Base-by-base conservation (phyloP, 441 rosid genomes). In the Arabidopsis lyrata region DNA sequence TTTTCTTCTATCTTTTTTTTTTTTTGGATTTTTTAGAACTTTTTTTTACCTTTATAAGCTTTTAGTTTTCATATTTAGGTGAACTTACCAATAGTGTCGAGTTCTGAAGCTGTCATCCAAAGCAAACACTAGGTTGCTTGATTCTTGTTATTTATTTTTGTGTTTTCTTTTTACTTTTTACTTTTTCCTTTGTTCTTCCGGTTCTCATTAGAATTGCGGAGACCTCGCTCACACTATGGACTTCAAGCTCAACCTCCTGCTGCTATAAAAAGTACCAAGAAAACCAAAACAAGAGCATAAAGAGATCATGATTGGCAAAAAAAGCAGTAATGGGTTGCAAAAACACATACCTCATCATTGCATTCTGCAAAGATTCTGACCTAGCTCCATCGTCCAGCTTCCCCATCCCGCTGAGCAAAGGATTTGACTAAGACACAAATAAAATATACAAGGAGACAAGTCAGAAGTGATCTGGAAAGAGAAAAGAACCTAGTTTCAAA, bases 361-460 rank as follows among this genome's bases (percentile, higher is more conserved):
- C 83, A 81, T 74, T 85, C 79, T 77, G 90, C 82, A 81, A 72
- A 80, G 85, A 78, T 82, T 84, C 92, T 86, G 86, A 90, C 90
- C 89, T 86, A 77, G 78, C 86, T 76, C 84, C 85, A 22, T 80
- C 88, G 78, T 76, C 78, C 15, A 83, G 78, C 44, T 61, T 80
- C 68, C 81, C 82, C 53, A 70, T 77, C 68, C 81, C 82, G 64
- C 68, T 83, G 41, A 70, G 72, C 31, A 74, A 60, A 53, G 67
- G 54, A 63, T 73, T 80, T 41, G 77, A 77, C 89, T 85, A 72
- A 27, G 76, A 74, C 45, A 79, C 66, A 18, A 48, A 12, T 20
- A 13, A 72, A 18, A 62, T 20, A 29, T 18, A 68, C 6, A 44
- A 54, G 41, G 7, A 60, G n/a, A 60, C 8, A 36, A 63, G 70